Base-by-base conservation (phyloP, 306 rosid genomes). In the Rosa persica region DNA sequence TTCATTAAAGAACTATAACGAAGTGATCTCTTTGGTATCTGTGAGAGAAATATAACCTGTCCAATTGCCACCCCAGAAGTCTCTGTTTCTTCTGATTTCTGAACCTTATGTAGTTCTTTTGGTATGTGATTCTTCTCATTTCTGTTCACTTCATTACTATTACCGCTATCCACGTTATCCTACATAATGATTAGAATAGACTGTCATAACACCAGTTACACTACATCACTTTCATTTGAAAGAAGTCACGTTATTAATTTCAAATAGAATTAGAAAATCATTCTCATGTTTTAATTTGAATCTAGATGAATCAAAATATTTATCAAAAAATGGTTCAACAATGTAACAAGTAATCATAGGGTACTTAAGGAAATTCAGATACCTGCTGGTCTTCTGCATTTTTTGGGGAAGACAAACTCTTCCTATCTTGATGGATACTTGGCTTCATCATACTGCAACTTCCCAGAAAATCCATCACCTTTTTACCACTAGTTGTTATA, bases 401-500 rank as follows among this genome's bases (percentile, higher is more conserved):
- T 81, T 79, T 79, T 65, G 73, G 58, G 52, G 60, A 76, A 47
- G 87, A 62, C 48, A 82, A 67, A 66, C 76, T 78, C 77, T 77
- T 72, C 39, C 81, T 76, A 76, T 42, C 77, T 77, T 82, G 86
- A 55, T 82, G 76, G 61, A 80, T 75, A 67, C 54, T 22, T 80
- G 80, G 71, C 81, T 79, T 72, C 44, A 55, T 69, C 57, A 51
- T 44, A 78, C 60, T 65, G 54, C 73, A 69, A 74, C 79, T 69
- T 79, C 74, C 93, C 77, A 43, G 44, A 49, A 76, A 62, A 73
- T 67, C 74, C 78, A 61, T 85, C 68, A 79, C 75, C 47, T 80
- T 85, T 80, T 80, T 80, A 75, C 86, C 90, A 82, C 79, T 86
- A 61, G 90, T 80, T 34, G 90, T 89, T 77, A 85, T n/a, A 73